These are phyloP conservation scores for Aureobasidium musti DNA, from an alignment of 2,329 filamentous ascomycete species.

Conservation along the genomic window DNA sequence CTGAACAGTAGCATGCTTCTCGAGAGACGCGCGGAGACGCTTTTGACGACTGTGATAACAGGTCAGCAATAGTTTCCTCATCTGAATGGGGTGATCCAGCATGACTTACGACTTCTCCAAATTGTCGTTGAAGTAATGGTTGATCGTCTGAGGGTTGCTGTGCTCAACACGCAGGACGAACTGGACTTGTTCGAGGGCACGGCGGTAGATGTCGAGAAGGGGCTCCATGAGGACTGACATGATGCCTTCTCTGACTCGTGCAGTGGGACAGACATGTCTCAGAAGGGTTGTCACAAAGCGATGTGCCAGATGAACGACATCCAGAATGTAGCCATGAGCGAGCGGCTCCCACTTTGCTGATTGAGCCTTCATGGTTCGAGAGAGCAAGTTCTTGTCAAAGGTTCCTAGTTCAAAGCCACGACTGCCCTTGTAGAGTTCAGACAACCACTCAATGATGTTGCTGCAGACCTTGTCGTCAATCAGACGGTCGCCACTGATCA, in stretches of 20 bases:
- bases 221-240: slow-evolving; percentile 49
- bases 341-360: slow-evolving; percentile 57
- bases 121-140: slow-evolving; percentile 56
- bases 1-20: slow-evolving; percentile 26
- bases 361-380: slow-evolving; percentile 55
- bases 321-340: slow-evolving; percentile 53
- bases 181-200: slow-evolving; percentile 52
- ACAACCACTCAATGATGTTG: slow-evolving; percentile 52
- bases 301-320: slow-evolving; percentile 56
- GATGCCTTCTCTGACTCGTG: slow-evolving; percentile 48
- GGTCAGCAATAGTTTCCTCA: background rate
- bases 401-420: slow-evolving; percentile 60
- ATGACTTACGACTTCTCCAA: slow-evolving; percentile 44
- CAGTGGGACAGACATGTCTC: slow-evolving; percentile 48
- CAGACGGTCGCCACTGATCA: slow-evolving; percentile 6
- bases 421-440: slow-evolving; percentile 46
- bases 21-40: slow-evolving; percentile 26
- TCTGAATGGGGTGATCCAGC: background rate
- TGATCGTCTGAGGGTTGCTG: slow-evolving; percentile 52
- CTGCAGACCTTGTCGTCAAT: background rate
- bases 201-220: slow-evolving; percentile 50
- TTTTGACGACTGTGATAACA: slow-evolving; percentile 34
- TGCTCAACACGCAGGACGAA: slow-evolving; percentile 59
- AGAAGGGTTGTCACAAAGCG: slow-evolving; percentile 54
- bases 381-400: slow-evolving; percentile 47